phyloP scores from a whole-genome alignment of 2,329 filamentous ascomycete genomes.

The Pseudopithomyces maydicus region DNA sequence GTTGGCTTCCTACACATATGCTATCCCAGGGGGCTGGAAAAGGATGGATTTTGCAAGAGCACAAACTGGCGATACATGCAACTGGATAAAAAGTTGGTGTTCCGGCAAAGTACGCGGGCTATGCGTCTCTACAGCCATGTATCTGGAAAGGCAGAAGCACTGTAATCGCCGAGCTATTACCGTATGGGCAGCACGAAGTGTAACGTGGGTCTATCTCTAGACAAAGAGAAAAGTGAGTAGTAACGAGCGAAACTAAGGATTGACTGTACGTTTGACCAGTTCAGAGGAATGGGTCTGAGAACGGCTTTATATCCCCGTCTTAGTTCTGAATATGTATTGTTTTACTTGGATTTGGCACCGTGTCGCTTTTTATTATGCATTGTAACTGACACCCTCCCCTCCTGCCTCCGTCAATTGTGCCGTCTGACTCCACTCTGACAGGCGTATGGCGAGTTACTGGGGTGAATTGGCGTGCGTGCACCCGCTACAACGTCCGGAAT shows the following conservation, averaged over 20 bases:
- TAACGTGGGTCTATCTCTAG: neutral
- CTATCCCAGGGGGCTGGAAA: neutral
- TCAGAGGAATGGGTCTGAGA: constrained; percentile 6
- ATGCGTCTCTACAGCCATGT: neutral
- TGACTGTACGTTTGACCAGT: constrained; percentile 5
- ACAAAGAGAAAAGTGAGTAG: neutral
- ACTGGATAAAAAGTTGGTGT: neutral
- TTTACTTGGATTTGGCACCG: neutral
- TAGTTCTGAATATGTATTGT: constrained; percentile 6
- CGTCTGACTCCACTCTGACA: constrained; percentile 1
- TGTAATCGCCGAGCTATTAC: neutral
- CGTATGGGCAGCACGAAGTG: neutral
- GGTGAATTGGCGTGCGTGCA: neutral
- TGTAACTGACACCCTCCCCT: neutral
- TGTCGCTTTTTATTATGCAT: neutral
- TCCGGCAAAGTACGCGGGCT: neutral
- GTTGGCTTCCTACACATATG: neutral
- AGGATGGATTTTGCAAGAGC: neutral
- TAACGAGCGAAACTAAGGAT: neutral
- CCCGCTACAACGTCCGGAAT: neutral
- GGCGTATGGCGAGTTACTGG: constrained; percentile 3
- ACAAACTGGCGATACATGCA: neutral
- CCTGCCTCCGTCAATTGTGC: neutral
- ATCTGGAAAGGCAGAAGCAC: neutral
- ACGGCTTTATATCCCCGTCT: constrained; percentile 18